Percentiles rank a stretch among this genome's conserved stretches.
Conservation (phyloP, 352 stramenopile species). For the Pythium dissotocum region DNA sequence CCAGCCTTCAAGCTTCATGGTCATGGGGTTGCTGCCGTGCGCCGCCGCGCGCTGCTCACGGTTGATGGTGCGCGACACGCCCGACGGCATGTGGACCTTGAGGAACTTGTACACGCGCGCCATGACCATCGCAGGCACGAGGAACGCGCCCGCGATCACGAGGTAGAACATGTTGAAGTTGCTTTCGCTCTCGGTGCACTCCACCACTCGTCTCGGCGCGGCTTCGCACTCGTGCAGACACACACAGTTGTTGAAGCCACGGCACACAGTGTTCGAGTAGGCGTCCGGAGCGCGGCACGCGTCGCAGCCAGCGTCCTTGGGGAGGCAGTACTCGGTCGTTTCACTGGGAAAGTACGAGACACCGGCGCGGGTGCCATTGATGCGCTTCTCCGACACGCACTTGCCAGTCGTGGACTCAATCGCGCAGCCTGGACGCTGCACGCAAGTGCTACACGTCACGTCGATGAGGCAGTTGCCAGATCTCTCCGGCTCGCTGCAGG, state of each 20-base stretch:
- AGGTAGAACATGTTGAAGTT: slow-evolving; percentile 10
- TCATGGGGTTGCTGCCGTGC: slow-evolving; percentile 16
- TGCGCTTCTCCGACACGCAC: slow-evolving; percentile 31
- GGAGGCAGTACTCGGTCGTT: slow-evolving; percentile 30
- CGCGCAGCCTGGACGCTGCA: slow-evolving; percentile 31
- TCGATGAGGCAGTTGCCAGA: slow-evolving; percentile 9
- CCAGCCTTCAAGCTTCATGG: slow-evolving; percentile 43
- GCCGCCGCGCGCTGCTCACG: neutral
- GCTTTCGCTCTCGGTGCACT: neutral
- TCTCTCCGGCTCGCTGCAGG: slow-evolving; percentile 11
- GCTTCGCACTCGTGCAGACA: slow-evolving; percentile 33
- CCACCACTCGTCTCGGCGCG: neutral
- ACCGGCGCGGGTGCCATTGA: slow-evolving; percentile 8
- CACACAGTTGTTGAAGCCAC: slow-evolving; percentile 28
- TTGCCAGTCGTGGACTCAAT: slow-evolving; percentile 42
- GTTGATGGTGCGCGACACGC: neutral
- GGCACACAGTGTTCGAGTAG: slow-evolving; percentile 17
- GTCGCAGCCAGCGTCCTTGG: slow-evolving; percentile 28
- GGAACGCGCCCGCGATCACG: neutral
- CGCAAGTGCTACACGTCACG: slow-evolving; percentile 26
- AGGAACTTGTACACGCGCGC: slow-evolving; percentile 5
- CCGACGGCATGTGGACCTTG: neutral
- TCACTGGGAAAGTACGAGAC: slow-evolving; percentile 31
- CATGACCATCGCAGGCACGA: slow-evolving; percentile 2
- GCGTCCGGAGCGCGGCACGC: slow-evolving; percentile 18